Evolutionary conservation across 2,329 filamentous ascomycete genomes (phyloP), one percentile per base, ranked within the genome.

Genomic region (Cladosporium sp.): DNA sequence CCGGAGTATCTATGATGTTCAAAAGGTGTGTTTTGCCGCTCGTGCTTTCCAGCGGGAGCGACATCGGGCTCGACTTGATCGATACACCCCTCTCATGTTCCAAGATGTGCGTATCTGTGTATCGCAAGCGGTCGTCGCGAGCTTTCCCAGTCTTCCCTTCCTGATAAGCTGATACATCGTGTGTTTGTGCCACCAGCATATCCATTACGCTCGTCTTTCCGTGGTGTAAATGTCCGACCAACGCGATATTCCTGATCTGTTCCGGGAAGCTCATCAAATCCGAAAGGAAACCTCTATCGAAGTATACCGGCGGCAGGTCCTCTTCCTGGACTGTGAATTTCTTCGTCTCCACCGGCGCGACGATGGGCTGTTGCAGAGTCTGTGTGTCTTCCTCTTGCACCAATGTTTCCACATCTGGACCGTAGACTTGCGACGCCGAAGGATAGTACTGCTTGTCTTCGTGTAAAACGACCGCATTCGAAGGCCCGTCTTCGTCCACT

Each of bases 391-490:
- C 93, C 71, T 98, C 93, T 67, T 97, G 88, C 35, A 98, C 92
- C 70, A 95, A 75, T 1, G 92, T 93, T 73, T 98, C 93, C 63
- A 98, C 93, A 72, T 93, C 91, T 62, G 84, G 80, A 49, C 93
- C 93, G 68, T 97, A 98, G 40, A 95, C 85, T 70, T 98, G 93
- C 67, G 92, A 85, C 53, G 93, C 93, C n/a, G 91, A 95, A 31
- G 93, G 93, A 68, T 98, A 98, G 72, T 98, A 98, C 69, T 97
- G 93, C 72, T 98, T 98, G 74, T 98, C 93, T 77, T 98, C 93
- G 73, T 98, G 93, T 43, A 98, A 81, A 54, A 98, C 81, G n/a
- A 98, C 90, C 48, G 93, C 92, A 70, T 97, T 98, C 4, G 91
- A 96, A 3, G 92, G 88, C 11, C 87, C 90, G 45, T 91, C 86